A percentile compares a stretch with the other conserved stretches of the same genome.
Evolutionary conservation across 805 yeast species (phyloP).

Genomic region (Lachancea waltii): DNA sequence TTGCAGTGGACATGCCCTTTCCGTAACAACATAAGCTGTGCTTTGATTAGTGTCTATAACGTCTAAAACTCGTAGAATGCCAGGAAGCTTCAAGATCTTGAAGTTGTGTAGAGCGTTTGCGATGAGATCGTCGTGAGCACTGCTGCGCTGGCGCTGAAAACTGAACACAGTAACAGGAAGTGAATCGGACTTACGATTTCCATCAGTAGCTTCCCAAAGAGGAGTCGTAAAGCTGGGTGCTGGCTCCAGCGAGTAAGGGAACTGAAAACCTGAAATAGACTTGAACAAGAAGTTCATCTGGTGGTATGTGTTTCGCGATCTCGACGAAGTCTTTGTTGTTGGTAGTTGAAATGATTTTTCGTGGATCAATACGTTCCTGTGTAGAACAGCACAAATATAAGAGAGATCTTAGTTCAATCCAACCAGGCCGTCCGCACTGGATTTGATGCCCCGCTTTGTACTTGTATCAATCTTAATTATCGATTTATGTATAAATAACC

Average conservation of each 20-base stretch:
- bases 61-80: conserved; percentile 26
- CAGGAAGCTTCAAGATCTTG: conserved; percentile 29
- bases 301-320: no score
- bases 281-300: conserved; percentile 30
- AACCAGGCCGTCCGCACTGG: no score
- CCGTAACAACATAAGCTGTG: conserved; percentile 25
- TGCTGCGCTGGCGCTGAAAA: conserved; percentile 13
- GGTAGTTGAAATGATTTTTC: background rate
- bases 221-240: conserved; percentile 19
- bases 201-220: conserved; percentile 26
- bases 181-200: conserved; percentile 26
- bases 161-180: conserved; percentile 25
- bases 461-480: no score
- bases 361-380: no score
- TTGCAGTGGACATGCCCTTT: conserved; percentile 21
- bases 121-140: conserved; percentile 15
- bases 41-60: conserved; percentile 24
- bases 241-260: conserved; percentile 26
- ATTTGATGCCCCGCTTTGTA: no score
- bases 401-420: no score
- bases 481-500: background rate
- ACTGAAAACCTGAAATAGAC: conserved; percentile 28
- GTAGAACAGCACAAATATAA: no score
- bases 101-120: conserved; percentile 23
- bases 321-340: no score